phyloP scores from a whole-genome alignment of 192 early-diverging fungal genomes.

The Umbelopsis sp. region DNA sequence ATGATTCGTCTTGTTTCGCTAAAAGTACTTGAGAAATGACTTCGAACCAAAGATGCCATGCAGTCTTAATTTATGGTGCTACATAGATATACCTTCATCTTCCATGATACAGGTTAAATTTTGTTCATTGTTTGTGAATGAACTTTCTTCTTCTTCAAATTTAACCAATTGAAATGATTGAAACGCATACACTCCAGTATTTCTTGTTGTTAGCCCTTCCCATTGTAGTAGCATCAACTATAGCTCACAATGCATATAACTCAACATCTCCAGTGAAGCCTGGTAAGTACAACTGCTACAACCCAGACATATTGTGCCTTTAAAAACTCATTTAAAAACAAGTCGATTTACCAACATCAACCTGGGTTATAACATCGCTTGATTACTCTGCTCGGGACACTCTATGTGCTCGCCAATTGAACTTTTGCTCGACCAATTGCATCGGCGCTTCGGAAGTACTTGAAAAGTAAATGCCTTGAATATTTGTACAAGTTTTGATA shows the following conservation, averaged over 20 bases:
- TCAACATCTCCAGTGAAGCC: neutral
- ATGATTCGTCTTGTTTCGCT: too few relatives aligned
- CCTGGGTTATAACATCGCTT: conserved; percentile 16
- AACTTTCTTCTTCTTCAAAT: neutral
- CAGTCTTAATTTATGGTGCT: neutral
- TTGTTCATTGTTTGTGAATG: neutral
- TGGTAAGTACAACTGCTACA: neutral
- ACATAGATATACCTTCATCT: too few relatives aligned
- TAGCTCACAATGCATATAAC: neutral
- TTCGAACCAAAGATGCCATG: conserved; percentile 13
- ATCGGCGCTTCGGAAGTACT: neutral
- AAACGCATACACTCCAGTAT: neutral
- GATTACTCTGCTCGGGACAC: conserved; percentile 4
- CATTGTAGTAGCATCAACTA: neutral
- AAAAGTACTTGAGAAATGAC: neutral
- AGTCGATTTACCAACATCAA: neutral
- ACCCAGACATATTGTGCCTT: neutral
- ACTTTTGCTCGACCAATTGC: conserved; percentile 5
- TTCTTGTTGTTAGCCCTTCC: neutral
- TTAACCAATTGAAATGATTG: neutral
- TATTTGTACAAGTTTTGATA: neutral
- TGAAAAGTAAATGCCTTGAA: neutral
- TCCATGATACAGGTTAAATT: too few relatives aligned
- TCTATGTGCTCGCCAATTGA: conserved; percentile 5
- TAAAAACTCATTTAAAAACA: neutral